Base-by-base conservation (phyloP, 2,329 filamentous ascomycete species). In the Microdochium nivale region DNA sequence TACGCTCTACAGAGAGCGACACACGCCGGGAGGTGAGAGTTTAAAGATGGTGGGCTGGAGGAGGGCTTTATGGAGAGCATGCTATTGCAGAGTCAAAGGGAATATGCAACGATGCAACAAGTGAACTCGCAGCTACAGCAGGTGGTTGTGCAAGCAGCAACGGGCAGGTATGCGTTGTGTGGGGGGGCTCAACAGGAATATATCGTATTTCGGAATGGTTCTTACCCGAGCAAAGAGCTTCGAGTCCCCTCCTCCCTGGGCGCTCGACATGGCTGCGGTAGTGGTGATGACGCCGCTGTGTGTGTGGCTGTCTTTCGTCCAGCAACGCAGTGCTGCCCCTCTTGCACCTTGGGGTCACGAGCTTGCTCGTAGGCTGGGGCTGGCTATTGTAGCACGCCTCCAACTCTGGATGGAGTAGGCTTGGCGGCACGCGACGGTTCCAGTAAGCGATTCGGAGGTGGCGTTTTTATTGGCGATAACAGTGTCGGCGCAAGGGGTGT, bases 221-320 rank as follows among this genome's bases (percentile, higher is more conserved):
- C 79, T 78, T 81, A 99, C 94, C 78, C 94, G 85, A 71, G 94
- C 92, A 78, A 99, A 99, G 75, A 99, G 86, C 83, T 96, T 97
- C 75, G 94, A 95, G 83, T 97, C 94, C 73, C 94, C 90, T 74
- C 88, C 89, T 70, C 83, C 73, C 56, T 75, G 73, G 55, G 76
- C 70, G 64, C 67, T 73, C 62, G 79, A 76, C 79, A 83, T 83
- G 64, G 63, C 71, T 67, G 58, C 57, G 59, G 49, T 52, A 52
- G 51, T 50, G 48, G 47, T 54, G 49, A 49, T 30, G 52, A 53
- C 54, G 56, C 47, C 19, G 40, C 40, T 44, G 19, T 23, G 43
- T 56, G 48, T 55, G 53, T 56, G 50, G 51, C 53, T 55, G 55
- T 55, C 55, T 55, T 60, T 53, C 56, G 53, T 59, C 46, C 57